These are phyloP conservation scores for Fusarium solani-melongenae DNA, from an alignment of 2,329 filamentous ascomycete species.

Conservation along the genomic window DNA sequence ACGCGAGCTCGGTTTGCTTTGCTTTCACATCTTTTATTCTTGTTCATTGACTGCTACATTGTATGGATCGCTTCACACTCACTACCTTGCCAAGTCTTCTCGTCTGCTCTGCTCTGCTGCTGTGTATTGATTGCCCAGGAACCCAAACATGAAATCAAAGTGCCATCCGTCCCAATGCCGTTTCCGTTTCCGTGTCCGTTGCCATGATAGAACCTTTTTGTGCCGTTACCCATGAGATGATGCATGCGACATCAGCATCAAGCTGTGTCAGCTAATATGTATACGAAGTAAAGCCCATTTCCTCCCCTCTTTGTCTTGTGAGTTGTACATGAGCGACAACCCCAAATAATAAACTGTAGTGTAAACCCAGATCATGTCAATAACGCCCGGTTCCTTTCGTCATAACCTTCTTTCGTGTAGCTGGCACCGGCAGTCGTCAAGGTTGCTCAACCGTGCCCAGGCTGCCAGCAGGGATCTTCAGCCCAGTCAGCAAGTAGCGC, in stretches of 20 bases:
- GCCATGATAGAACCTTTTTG: conserved; percentile 41
- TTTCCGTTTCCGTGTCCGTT: conserved; percentile 30
- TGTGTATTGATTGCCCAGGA: conserved; percentile 7
- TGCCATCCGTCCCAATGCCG: conserved; percentile 31
- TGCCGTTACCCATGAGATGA: conserved; percentile 43
- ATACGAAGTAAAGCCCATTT: conserved; percentile 39
- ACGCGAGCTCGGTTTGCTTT: not conserved
- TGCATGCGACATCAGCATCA: conserved; percentile 40
- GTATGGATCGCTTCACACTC: conserved; percentile 3
- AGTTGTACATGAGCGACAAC: conserved; percentile 27
- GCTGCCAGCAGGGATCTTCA: conserved; percentile 37
- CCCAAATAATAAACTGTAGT: conserved; percentile 7
- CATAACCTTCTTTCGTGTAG: conserved; percentile 29
- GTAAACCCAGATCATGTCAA: conserved; percentile 6
- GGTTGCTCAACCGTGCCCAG: conserved; percentile 25
- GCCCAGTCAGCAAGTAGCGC: conserved; percentile 44
- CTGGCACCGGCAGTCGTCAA: conserved; percentile 24
- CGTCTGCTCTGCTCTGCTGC: conserved; percentile 8
- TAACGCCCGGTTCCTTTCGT: conserved; percentile 21
- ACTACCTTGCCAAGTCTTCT: not conserved
- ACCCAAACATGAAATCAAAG: conserved; percentile 5
- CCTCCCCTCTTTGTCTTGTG: conserved; percentile 20
- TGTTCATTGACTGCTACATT: conserved; percentile 5
- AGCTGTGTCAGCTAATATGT: conserved; percentile 38
- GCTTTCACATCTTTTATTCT: conserved; percentile 20